phyloP scores from a whole-genome alignment of 192 early-diverging fungal species.

The Coemansia sp. region DNA sequence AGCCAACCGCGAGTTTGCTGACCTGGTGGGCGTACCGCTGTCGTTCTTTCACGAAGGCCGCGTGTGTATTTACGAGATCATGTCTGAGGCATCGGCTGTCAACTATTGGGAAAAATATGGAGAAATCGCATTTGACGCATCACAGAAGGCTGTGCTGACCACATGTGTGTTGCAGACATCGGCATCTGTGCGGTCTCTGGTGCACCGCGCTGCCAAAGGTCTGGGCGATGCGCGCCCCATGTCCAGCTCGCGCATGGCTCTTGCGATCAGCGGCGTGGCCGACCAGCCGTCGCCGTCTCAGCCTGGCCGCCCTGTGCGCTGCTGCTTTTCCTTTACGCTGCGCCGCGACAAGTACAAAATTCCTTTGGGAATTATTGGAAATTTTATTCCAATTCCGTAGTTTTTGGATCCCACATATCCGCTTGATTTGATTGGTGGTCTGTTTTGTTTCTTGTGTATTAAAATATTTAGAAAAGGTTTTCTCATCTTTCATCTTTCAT shows the following conservation, averaged over 20 bases:
- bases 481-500: too few species aligned
- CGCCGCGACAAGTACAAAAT: conserved; percentile 94
- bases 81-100: conserved; percentile 90
- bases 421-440: too few species aligned
- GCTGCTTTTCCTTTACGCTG: conserved; percentile 96
- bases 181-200: conserved; percentile 37
- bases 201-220: conserved; percentile 16
- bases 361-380: conserved; percentile 69
- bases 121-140: conserved; percentile 94
- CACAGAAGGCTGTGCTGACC: conserved; percentile 94
- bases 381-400: conserved; percentile 62
- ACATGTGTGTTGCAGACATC: conserved; percentile 73
- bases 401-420: neutral
- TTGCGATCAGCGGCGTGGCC: conserved; percentile 22
- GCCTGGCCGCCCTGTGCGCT: conserved; percentile 59
- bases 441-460: neutral
- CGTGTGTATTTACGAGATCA: conserved; percentile 69
- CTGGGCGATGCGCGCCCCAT: conserved; percentile 23
- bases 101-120: conserved; percentile 99
- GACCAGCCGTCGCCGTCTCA: conserved; percentile 40
- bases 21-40: conserved; percentile 79
- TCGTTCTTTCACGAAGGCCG: conserved; percentile 77
- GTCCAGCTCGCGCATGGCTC: conserved; percentile 26
- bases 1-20: conserved; percentile 92
- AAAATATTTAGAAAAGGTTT: neutral